Evolutionary conservation across 1,284 basidiomycete genomes (phyloP).

Genomic region (Inonotus hispidus): DNA sequence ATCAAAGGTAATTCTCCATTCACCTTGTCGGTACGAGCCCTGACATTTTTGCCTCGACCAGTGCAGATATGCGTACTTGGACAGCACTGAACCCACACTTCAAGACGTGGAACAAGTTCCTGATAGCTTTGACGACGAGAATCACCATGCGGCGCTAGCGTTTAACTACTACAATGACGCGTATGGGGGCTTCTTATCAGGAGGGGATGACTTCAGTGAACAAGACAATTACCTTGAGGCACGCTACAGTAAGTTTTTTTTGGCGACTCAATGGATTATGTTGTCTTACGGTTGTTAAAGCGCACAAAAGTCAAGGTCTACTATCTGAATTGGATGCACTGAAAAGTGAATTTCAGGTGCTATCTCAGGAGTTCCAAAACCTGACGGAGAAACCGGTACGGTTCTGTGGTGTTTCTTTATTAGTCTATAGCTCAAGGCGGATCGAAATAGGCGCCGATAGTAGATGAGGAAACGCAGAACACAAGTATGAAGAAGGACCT

Average conservation of each 20-base stretch:
- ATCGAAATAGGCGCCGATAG: constrained; percentile 54
- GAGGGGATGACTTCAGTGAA: constrained; percentile 66
- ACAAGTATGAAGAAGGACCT: constrained; percentile 54
- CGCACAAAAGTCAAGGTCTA: constrained; percentile 59
- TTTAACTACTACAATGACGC: constrained; percentile 70
- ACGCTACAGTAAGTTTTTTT: constrained; percentile 55
- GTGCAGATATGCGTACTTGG: constrained; percentile 47
- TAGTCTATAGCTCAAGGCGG: constrained; percentile 15
- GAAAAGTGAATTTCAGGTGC: constrained; percentile 39
- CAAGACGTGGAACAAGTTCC: constrained; percentile 57
- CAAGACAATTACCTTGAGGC: constrained; percentile 66
- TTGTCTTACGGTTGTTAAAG: constrained; percentile 31
- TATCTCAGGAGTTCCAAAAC: constrained; percentile 49
- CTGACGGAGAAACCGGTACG: constrained; percentile 56
- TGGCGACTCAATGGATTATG: neutral
- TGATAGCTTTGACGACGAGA: constrained; percentile 65
- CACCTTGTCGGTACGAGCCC: constrained; percentile 78
- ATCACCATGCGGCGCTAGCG: constrained; percentile 68
- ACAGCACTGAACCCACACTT: constrained; percentile 57
- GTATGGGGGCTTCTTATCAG: constrained; percentile 68
- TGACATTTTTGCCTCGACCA: constrained; percentile 37
- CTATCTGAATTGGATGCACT: constrained; percentile 55
- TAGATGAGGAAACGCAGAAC: constrained; percentile 53
- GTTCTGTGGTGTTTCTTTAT: constrained; percentile 1
- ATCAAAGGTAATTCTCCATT: constrained; percentile 49